Evolutionary conservation across 225 moss, liverwort and hornwort species (phyloP).

Genomic region (Physcomitrium patens): DNA sequence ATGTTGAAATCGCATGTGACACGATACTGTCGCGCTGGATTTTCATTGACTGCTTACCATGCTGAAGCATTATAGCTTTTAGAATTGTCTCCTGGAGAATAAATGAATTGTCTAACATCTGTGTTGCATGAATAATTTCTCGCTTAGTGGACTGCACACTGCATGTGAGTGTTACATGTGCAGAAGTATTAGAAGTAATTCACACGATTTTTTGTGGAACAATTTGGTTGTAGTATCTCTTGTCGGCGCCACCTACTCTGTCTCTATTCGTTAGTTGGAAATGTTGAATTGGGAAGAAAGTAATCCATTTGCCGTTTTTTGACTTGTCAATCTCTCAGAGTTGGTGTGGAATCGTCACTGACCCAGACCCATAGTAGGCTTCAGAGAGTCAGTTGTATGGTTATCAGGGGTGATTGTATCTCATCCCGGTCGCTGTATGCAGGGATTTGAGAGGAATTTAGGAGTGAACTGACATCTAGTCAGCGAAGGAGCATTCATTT

Average conservation of each 20-base stretch:
- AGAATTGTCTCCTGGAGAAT: background rate
- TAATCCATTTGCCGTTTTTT: background rate
- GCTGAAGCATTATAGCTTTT: background rate
- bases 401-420: conserved; percentile 2
- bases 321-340: background rate
- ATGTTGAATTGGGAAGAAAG: conserved; percentile 6
- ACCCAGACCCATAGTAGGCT: background rate
- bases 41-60: background rate
- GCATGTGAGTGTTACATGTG: conserved; percentile 3
- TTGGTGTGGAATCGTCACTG: background rate
- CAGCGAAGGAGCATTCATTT: background rate
- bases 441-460: conserved; percentile 24
- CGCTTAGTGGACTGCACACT: background rate
- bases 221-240: background rate
- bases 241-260: background rate
- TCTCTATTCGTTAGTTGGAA: conserved; percentile 16
- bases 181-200: background rate
- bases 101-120: too few species aligned
- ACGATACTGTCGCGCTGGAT: background rate
- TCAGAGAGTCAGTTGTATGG: background rate
- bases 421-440: conserved; percentile 23
- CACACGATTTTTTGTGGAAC: background rate
- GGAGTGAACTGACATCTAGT: background rate
- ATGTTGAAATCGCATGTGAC: background rate
- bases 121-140: background rate